Evolutionary conservation across 257 asterid species (phyloP), one percentile per base, ranked within the genome.

Genomic region (Przewalskia tangutica): DNA sequence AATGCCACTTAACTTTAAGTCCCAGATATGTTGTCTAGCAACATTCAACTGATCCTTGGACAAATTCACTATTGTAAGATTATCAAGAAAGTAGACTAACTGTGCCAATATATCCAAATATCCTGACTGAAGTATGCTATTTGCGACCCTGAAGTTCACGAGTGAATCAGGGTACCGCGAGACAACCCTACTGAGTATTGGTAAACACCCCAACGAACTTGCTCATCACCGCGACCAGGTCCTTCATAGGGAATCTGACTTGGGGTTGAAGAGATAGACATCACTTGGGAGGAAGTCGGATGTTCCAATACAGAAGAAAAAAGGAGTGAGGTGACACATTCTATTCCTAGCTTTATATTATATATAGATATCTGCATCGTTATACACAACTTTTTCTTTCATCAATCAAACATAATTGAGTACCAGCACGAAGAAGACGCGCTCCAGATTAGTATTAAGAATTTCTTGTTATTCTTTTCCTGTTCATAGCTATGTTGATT

Each of bases 21-120:
- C 84, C 17, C 20, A 14, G 4, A 82, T 18, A 66, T 40, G 32
- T 27, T 10, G 36, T 60, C 51, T 58, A 71, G 59, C 71, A 44
- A 1, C 42, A n/a, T 44, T 58, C 14, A 71, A 77, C 59, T n/a
- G 51, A 20, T 59, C 76, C 75, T 42, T 46, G 59, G 48, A 12
- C 60, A 54, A 44, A 60, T 36, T 82, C 48, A 2, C 81, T 14
- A 82, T 32, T 18, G 60, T 71, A 59, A 40, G 60, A 20, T 42
- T 38, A 23, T 71, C 84, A 82, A 82, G 84, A 80, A 16, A 54
- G 81, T 42, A 16, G 11, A 82, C 76, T n/a, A 82, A 58, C 63
- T 82, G 63, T 1, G 84, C 84, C 53, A 71, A 58, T 27, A 73
- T 56, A 59, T 73, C 64, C 54, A 82, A 23, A 13, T 44, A 82